Conservation (phyloP, 108 stramenopile genomes). For the Discostella stelligeroides region DNA sequence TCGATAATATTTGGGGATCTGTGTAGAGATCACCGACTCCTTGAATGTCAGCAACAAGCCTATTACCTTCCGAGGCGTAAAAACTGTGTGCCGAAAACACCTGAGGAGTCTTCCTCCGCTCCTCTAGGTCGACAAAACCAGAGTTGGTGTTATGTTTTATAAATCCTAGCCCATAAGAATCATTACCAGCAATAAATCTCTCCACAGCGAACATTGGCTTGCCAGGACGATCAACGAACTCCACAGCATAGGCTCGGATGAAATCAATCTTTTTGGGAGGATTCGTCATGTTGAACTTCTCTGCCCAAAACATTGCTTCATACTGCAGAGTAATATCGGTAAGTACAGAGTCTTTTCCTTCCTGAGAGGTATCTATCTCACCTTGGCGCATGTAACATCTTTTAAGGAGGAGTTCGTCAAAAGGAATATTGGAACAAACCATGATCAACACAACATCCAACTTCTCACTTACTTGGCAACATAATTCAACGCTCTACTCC, state of each 20-base stretch:
- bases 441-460: no score
- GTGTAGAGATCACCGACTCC: conserved; percentile 89
- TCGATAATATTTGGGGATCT: conserved; percentile 84
- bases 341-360: conserved; percentile 60
- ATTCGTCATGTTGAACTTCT: conserved; percentile 62
- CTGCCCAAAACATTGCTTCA: conserved; percentile 78
- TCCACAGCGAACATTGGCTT: conserved; percentile 81
- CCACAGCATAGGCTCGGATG: conserved; percentile 78
- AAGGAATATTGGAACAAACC: no score
- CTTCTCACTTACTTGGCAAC: conserved; percentile 74
- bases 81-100: conserved; percentile 83
- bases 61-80: conserved; percentile 71
- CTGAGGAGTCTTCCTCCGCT: conserved; percentile 77
- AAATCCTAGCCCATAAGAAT: conserved; percentile 74
- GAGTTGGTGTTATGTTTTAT: conserved; percentile 86
- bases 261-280: conserved; percentile 79
- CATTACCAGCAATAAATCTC: conserved; percentile 76
- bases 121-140: conserved; percentile 77
- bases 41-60: conserved; percentile 88
- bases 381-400: conserved; percentile 42
- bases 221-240: conserved; percentile 70
- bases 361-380: conserved; percentile 54
- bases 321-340: conserved; percentile 81
- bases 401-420: not conserved
- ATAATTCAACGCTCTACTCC: conserved; percentile 75